Base-by-base conservation (phyloP, 345 rosid genomes). In the Toxicodendron radicans region DNA sequence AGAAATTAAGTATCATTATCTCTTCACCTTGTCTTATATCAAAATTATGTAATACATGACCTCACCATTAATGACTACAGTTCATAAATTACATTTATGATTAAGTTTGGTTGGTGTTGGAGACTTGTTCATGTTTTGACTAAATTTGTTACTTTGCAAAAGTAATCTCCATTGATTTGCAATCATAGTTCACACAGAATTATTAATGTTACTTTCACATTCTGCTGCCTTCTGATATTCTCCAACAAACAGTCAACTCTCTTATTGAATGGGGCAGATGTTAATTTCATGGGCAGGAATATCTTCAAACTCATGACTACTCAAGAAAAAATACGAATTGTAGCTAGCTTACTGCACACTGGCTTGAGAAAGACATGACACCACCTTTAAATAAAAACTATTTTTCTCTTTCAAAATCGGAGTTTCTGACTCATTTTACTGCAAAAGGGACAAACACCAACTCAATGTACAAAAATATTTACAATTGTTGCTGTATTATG, bases 1-100 rank as follows among this genome's bases (percentile, higher is more conserved):
- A 23, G 20, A 53, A 45, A 41, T 61, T 18, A 18, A 57, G 30
- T 46, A 9, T 10, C 3, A n/a, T 66, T 48, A 66, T 46, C 70
- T 46, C 70, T 23, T 64, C 58, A 6, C 59, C 35, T 49, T 48
- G 73, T 59, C 78, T 75, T 21, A 20, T 45, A 49, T 33, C 64
- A 51, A 30, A 72, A 20, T 21, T 52, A 60, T 60, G 63, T 4
- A 59, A 38, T 14, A 14, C 68, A 68, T 75, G 63, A 23, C 73
- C 78, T 60, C 46, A 68, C 53, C 33, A 12, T 49, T 51, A 23
- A 32, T 14, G 10, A 45, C 54, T n/a, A 3, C 7, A 66, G 30
- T 5, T 3, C 18, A 7, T 4, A 13, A 49, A 9, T 46, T 46
- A 46, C 51, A 1, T 13, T 46, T 2, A 46, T 10, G 2, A 46